Evolutionary conservation across 495 filamentous ascomycete species (phyloP).

Genomic region (Pyrenopolyporus hunteri): DNA sequence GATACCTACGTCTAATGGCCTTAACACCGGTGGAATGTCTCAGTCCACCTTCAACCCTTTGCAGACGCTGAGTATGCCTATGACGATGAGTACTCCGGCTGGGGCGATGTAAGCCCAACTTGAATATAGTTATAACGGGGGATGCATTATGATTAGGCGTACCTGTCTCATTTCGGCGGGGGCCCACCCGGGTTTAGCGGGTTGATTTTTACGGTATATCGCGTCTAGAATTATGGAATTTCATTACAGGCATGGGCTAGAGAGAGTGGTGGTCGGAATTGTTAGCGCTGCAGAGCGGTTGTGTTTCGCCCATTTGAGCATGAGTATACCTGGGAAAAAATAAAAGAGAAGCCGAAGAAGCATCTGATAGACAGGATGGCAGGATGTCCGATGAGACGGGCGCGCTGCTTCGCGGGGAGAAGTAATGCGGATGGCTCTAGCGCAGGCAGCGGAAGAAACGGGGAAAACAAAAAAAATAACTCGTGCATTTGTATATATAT

Average conservation of each 20-base stretch:
- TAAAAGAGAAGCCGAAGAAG: conserved; percentile 18
- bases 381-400: conserved; percentile 10
- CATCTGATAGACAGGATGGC: conserved; percentile 37
- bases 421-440: not conserved
- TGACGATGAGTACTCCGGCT: conserved; percentile 57
- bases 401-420: conserved; percentile 1
- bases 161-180: conserved; percentile 14
- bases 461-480: conserved; percentile 9
- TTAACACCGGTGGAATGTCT: conserved; percentile 39
- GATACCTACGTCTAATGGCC: conserved; percentile 39
- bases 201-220: conserved; percentile 31
- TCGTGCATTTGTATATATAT: conserved; percentile 41
- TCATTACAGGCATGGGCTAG: conserved; percentile 26
- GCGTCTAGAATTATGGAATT: conserved; percentile 25
- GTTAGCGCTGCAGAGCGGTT: conserved; percentile 9
- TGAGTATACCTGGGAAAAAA: conserved; percentile 32
- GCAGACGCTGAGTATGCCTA: conserved; percentile 61
- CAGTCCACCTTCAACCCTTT: conserved; percentile 55
- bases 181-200: conserved; percentile 20
- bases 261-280: conserved; percentile 11
- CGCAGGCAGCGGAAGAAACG: conserved; percentile 9
- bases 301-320: conserved; percentile 23
- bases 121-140: conserved; percentile 9
- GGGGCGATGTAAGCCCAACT: conserved; percentile 35
- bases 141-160: conserved; percentile 18